Conservation (phyloP, 2,329 filamentous ascomycete species). For the Harringtonia lauricola region DNA sequence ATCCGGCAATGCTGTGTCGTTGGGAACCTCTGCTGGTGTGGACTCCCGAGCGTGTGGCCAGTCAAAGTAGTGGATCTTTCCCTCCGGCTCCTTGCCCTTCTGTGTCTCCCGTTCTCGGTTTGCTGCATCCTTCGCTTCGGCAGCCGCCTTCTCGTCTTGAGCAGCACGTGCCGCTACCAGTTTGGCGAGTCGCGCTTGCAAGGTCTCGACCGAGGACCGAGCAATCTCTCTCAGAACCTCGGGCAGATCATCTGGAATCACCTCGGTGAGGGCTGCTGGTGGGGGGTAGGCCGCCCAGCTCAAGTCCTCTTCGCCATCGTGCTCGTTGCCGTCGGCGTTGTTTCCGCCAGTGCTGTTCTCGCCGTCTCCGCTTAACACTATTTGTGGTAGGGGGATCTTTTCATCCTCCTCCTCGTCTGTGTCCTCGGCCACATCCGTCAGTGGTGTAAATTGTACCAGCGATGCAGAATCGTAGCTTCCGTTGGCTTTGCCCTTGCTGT, state of each 20-base stretch:
- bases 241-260: conserved; percentile 23
- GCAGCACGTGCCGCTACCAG: conserved; percentile 18
- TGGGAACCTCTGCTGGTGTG: background rate
- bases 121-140: background rate
- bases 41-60: background rate
- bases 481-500: background rate
- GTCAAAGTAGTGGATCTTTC: background rate
- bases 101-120: too few species aligned
- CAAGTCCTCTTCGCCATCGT: background rate
- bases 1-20: conserved; percentile 12
- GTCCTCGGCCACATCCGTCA: background rate
- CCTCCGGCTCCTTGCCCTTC: background rate
- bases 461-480: too few species aligned
- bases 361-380: background rate
- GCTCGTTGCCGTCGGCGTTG: conserved; percentile 11
- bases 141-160: conserved; percentile 6
- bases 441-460: background rate
- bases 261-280: conserved; percentile 28
- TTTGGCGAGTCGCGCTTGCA: conserved; percentile 24
- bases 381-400: conserved; percentile 12
- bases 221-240: conserved; percentile 30
- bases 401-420: conserved; percentile 13
- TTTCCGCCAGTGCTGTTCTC: conserved; percentile 5
- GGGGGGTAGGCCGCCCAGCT: conserved; percentile 35
- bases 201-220: conserved; percentile 31